These are phyloP conservation scores for Colletotrichum liriopes DNA, from an alignment of 2,329 filamentous ascomycete species.

Conservation along the genomic window DNA sequence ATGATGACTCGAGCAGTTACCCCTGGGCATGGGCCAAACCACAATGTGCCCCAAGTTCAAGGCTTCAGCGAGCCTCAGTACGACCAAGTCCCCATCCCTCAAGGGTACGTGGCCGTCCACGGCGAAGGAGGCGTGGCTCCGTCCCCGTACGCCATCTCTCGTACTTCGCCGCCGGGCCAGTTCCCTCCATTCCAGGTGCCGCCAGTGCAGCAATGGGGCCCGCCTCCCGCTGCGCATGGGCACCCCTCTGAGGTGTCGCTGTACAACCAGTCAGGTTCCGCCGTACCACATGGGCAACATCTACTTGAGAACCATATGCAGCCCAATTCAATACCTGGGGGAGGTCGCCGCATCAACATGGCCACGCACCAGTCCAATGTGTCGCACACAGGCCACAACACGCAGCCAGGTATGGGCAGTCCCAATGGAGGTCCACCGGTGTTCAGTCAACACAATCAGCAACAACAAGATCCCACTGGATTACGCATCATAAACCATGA, in stretches of 20 bases:
- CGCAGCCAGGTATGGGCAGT: not conserved
- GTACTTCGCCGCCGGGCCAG: conserved; percentile 33
- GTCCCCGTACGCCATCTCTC: conserved; percentile 49
- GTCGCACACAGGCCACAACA: conserved; percentile 3
- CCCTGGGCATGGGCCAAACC: not conserved
- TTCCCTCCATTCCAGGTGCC: conserved; percentile 41
- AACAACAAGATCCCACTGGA: conserved; percentile 5
- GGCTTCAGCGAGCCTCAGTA: conserved; percentile 53
- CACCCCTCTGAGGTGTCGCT: conserved; percentile 26
- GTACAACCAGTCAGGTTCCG: conserved; percentile 17
- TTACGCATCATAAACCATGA: not conserved
- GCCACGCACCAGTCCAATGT: conserved; percentile 33
- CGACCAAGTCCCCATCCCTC: conserved; percentile 56
- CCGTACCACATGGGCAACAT: conserved; percentile 30
- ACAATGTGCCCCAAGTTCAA: conserved; percentile 4
- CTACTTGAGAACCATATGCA: conserved; percentile 19
- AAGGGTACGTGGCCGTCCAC: conserved; percentile 54
- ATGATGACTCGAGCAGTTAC: conserved; percentile 9
- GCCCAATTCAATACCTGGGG: not conserved
- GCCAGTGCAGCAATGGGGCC: conserved; percentile 37
- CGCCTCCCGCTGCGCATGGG: conserved; percentile 19
- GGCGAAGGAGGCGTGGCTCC: conserved; percentile 53
- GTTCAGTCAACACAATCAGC: conserved; percentile 5
- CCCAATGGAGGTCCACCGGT: not conserved
- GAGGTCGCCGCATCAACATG: conserved; percentile 28